Conservation (phyloP, 148 eudicot species). For the Nyssa sinensis region DNA sequence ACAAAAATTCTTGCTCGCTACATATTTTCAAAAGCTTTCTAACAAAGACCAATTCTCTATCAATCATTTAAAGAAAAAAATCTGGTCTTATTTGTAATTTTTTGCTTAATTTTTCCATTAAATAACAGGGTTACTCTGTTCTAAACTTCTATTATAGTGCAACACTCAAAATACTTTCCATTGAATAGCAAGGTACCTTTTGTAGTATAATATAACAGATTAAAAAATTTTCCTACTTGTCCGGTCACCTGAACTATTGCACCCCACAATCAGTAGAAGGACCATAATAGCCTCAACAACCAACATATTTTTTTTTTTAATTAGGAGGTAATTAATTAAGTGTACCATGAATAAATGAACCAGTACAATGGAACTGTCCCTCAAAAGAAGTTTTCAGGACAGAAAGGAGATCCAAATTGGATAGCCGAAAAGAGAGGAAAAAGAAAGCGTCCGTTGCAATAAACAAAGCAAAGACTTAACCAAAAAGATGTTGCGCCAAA, state of each 20-base stretch:
- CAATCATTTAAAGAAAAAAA: too few relatives aligned
- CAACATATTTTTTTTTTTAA: too few relatives aligned
- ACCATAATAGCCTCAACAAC: too few relatives aligned
- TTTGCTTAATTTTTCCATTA: not conserved
- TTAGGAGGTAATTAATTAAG: constrained; percentile 2
- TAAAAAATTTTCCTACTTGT: too few relatives aligned
- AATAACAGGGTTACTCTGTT: too few relatives aligned
- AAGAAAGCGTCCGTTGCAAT: constrained; percentile 2
- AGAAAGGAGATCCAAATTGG: constrained; percentile 6
- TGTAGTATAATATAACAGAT: too few relatives aligned
- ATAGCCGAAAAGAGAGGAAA: constrained; percentile 2
- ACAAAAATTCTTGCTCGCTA: too few relatives aligned
- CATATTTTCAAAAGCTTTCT: too few relatives aligned
- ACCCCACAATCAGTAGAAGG: too few relatives aligned
- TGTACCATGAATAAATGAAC: constrained; percentile 14
- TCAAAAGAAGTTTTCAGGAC: constrained; percentile 17
- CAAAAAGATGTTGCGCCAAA: constrained; percentile 19
- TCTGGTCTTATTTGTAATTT: not conserved
- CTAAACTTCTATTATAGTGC: too few relatives aligned
- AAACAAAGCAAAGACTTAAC: constrained; percentile 14
- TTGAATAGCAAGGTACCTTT: not conserved
- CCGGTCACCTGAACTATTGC: not conserved
- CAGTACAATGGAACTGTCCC: not conserved
- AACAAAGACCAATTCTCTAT: too few relatives aligned
- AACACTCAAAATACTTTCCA: not conserved